Evolutionary conservation across 2,329 filamentous ascomycete genomes (phyloP).

Genomic region (Xylariaceae sp.): DNA sequence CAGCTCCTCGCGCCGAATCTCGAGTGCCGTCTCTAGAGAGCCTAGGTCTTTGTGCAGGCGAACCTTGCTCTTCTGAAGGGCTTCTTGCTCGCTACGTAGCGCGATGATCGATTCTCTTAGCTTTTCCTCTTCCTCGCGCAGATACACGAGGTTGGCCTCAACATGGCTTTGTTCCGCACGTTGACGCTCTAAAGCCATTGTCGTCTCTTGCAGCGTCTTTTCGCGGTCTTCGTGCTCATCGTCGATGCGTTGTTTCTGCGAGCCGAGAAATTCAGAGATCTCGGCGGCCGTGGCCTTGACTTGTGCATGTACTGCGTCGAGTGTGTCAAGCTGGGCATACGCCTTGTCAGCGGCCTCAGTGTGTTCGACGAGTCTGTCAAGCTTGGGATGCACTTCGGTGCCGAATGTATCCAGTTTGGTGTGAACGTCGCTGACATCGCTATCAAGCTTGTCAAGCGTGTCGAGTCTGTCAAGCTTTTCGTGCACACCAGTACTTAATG

Average conservation of each 20-base stretch:
- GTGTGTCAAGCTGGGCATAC: constrained; percentile 69
- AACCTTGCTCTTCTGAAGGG: constrained; percentile 71
- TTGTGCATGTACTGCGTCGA: constrained; percentile 85
- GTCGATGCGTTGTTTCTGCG: constrained; percentile 69
- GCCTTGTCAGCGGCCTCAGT: constrained; percentile 64
- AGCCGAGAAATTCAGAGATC: constrained; percentile 75
- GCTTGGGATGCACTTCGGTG: constrained; percentile 25
- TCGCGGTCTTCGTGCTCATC: constrained; percentile 77
- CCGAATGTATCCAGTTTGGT: constrained; percentile 26
- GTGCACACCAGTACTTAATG: constrained; percentile 18
- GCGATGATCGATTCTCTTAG: constrained; percentile 52
- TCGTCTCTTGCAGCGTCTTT: constrained; percentile 74
- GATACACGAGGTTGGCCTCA: constrained; percentile 47
- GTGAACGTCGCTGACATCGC: constrained; percentile 20
- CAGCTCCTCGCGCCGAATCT: constrained; percentile 85
- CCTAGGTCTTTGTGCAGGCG: constrained; percentile 81
- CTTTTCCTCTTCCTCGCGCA: constrained; percentile 49
- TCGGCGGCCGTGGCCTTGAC: constrained; percentile 81
- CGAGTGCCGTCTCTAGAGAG: constrained; percentile 83
- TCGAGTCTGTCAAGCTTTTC: constrained; percentile 26
- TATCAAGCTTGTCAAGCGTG: constrained; percentile 42
- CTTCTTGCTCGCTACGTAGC: constrained; percentile 67
- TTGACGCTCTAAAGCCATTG: constrained; percentile 71
- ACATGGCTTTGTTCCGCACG: constrained; percentile 56
- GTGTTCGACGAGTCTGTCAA: constrained; percentile 57